A percentile compares a stretch with the other conserved stretches of the same genome.
Conservation (phyloP, 768 basidiomycete genomes). For the Russula griseocarnosa region DNA sequence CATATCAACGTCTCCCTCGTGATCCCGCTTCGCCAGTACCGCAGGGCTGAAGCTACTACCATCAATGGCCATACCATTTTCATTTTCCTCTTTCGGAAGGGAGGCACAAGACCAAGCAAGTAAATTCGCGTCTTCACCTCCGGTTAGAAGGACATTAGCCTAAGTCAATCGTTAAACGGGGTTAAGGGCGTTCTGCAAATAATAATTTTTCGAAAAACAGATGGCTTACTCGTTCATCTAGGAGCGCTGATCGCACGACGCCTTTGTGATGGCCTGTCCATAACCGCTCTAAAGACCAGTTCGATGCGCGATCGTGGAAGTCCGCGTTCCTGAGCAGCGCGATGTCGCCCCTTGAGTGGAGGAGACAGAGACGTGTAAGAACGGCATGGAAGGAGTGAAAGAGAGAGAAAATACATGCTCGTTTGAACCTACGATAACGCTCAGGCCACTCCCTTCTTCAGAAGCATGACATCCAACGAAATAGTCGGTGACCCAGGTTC, state of each 20-base stretch:
- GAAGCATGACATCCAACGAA: constrained; percentile 50
- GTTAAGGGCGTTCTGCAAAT: not conserved
- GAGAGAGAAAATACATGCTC: constrained; percentile 44
- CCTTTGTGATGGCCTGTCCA: constrained; percentile 35
- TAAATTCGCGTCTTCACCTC: constrained; percentile 37
- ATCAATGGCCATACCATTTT: constrained; percentile 11
- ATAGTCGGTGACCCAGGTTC: constrained; percentile 79
- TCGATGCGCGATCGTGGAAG: constrained; percentile 28
- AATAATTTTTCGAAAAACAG: no score
- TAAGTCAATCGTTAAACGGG: constrained; percentile 8
- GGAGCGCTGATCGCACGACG: constrained; percentile 35
- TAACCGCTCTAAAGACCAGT: constrained; percentile 34
- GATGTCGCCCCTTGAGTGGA: constrained; percentile 33
- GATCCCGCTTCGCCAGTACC: constrained; percentile 21
- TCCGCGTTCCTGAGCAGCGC: constrained; percentile 33
- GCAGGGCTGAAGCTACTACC: not conserved
- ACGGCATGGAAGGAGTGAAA: not conserved
- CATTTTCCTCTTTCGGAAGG: constrained; percentile 11
- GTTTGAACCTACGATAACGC: constrained; percentile 68
- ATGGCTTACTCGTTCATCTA: constrained; percentile 35
- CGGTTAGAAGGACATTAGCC: constrained; percentile 37
- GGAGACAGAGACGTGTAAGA: not conserved
- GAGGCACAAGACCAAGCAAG: constrained; percentile 34
- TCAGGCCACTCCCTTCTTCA: constrained; percentile 40
- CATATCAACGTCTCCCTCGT: constrained; percentile 28